Percentiles rank a stretch among this genome's conserved stretches.
Evolutionary conservation across 2,329 filamentous ascomycete species (phyloP).

Genomic region (Colletotrichum godetiae): DNA sequence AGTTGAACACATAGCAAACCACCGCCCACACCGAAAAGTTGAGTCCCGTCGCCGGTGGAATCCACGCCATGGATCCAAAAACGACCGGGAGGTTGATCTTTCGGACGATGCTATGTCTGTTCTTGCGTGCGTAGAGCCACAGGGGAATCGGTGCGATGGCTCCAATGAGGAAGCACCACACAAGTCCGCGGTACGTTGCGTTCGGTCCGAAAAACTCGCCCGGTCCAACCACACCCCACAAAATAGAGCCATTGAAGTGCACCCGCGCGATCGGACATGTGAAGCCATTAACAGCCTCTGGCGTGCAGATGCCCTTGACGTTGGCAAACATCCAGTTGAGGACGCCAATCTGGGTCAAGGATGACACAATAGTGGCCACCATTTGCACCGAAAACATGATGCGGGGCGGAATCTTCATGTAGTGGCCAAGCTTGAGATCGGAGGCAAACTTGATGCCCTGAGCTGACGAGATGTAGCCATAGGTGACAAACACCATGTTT

Average conservation of each 20-base stretch:
- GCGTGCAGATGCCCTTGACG: constrained; percentile 81
- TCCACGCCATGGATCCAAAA: constrained; percentile 86
- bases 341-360: constrained; percentile 83
- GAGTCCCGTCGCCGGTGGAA: constrained; percentile 85
- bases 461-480: constrained; percentile 88
- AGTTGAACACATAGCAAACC: constrained; percentile 88
- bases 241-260: constrained; percentile 89
- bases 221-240: constrained; percentile 91
- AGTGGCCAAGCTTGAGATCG: constrained; percentile 88
- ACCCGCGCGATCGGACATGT: constrained; percentile 88
- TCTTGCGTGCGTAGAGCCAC: constrained; percentile 75
- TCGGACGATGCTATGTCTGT: constrained; percentile 71
- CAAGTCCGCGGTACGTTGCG: constrained; percentile 79
- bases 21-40: constrained; percentile 91
- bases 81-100: constrained; percentile 86
- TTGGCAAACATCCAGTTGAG: constrained; percentile 91
- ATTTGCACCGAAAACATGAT: constrained; percentile 84
- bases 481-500: constrained; percentile 94
- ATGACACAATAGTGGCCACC: constrained; percentile 79
- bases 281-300: constrained; percentile 85
- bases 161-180: constrained; percentile 86
- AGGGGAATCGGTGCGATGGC: constrained; percentile 79
- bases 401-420: constrained; percentile 88
- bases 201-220: constrained; percentile 82
- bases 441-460: constrained; percentile 91